These are phyloP conservation scores for Ceratobasidium papillatum DNA, from an alignment of 1,284 basidiomycete genomes.

Conservation along the genomic window DNA sequence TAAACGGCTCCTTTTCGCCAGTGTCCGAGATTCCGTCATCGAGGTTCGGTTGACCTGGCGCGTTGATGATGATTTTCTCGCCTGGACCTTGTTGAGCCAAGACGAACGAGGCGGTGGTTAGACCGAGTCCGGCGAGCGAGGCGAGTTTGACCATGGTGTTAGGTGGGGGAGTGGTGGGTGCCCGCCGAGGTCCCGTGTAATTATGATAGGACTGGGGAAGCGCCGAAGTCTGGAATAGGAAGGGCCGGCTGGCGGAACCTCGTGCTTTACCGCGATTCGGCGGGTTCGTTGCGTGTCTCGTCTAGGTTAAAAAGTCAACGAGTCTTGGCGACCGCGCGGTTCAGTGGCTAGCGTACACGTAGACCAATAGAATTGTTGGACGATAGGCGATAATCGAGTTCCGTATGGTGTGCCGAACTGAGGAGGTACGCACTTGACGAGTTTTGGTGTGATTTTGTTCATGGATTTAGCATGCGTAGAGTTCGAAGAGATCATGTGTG, in stretches of 20 bases:
- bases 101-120: conserved; percentile 4
- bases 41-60: conserved; percentile 23
- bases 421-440: too few relatives aligned
- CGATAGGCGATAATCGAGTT: not conserved
- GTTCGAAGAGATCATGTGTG: too few relatives aligned
- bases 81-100: conserved; percentile 1
- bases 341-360: not conserved
- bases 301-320: too few relatives aligned
- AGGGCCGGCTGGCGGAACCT: not conserved
- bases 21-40: conserved; percentile 33
- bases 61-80: conserved; percentile 39
- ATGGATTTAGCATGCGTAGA: too few relatives aligned
- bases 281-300: not conserved
- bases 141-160: conserved; percentile 21
- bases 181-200: not conserved
- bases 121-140: conserved; percentile 7
- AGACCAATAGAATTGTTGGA: not conserved
- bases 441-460: too few relatives aligned
- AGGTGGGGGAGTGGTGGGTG: not conserved
- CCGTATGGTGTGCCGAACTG: not conserved
- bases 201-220: conserved; percentile 13
- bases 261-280: conserved; percentile 11
- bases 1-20: conserved; percentile 36
- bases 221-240: conserved; percentile 7
- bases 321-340: not conserved